phyloP scores from a whole-genome alignment of 2,329 filamentous ascomycete species.

The Ophiognomonia clavigignenti-juglandacearum region DNA sequence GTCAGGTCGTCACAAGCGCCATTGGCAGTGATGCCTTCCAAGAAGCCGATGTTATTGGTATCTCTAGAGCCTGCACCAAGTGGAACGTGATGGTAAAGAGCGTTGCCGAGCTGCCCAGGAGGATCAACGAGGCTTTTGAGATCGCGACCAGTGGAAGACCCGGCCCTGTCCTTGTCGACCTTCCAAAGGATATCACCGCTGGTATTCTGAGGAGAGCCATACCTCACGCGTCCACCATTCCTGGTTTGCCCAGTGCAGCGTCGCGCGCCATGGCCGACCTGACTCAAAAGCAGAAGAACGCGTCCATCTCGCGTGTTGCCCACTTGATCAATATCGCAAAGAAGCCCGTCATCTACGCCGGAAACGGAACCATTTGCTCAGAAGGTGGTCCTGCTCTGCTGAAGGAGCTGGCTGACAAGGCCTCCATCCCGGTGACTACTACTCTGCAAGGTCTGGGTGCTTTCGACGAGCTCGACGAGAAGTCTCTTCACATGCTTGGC shows the following conservation, averaged over 20 bases:
- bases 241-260: slow-evolving; percentile 79
- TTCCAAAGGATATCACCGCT: slow-evolving; percentile 94
- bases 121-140: slow-evolving; percentile 97
- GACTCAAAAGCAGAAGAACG: slow-evolving; percentile 65
- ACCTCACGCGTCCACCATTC: slow-evolving; percentile 68
- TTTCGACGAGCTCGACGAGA: slow-evolving; percentile 88
- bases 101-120: slow-evolving; percentile 83
- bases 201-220: slow-evolving; percentile 79
- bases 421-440: slow-evolving; percentile 88
- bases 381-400: slow-evolving; percentile 76
- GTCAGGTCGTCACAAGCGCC: slow-evolving; percentile 83
- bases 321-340: slow-evolving; percentile 81
- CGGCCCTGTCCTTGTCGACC: slow-evolving; percentile 89
- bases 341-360: slow-evolving; percentile 93
- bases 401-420: slow-evolving; percentile 84
- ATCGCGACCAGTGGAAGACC: slow-evolving; percentile 93
- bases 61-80: slow-evolving; percentile 92
- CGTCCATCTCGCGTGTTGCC: slow-evolving; percentile 72
- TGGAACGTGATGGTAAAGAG: slow-evolving; percentile 99
- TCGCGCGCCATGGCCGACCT: slow-evolving; percentile 74
- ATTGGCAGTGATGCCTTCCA: slow-evolving; percentile 98
- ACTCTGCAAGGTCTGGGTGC: slow-evolving; percentile 90
- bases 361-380: slow-evolving; percentile 78
- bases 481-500: slow-evolving; percentile 95
- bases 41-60: slow-evolving; percentile 90